A percentile compares a stretch with the other conserved stretches of the same genome.
These are phyloP conservation scores for Fusarium beomiforme DNA, from an alignment of 2,329 filamentous ascomycete genomes.

Conservation along the genomic window DNA sequence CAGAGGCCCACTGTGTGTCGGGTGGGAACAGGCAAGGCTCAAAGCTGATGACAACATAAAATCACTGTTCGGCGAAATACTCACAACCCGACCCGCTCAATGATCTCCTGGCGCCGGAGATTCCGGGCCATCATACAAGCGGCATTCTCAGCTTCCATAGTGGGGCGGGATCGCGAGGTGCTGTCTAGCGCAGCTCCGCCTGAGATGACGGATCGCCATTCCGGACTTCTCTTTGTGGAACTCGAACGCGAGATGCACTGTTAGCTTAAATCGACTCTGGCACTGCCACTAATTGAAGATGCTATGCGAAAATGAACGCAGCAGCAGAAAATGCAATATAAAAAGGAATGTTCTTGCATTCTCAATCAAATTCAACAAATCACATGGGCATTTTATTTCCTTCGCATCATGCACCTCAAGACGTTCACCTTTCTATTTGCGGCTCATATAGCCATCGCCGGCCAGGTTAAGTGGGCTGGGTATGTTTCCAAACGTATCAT, in stretches of 20 bases:
- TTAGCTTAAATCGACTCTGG: neutral
- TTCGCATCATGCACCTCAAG: neutral
- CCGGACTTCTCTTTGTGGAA: neutral
- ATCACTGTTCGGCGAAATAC: rapidly evolving
- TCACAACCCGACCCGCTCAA: neutral
- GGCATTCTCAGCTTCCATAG: neutral
- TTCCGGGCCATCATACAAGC: neutral
- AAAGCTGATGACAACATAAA: too few species aligned
- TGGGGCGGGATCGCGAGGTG: neutral
- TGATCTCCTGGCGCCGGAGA: neutral
- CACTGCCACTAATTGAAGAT: neutral
- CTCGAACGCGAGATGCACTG: neutral
- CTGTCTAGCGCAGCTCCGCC: neutral
- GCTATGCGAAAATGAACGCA: neutral
- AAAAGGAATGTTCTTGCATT: neutral
- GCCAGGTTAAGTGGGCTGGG: neutral
- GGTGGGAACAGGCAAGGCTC: neutral
- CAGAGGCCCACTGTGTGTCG: neutral
- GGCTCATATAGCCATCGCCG: neutral
- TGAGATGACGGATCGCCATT: neutral
- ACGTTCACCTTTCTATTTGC: neutral
- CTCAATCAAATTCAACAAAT: too few species aligned
- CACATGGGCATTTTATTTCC: too few species aligned
- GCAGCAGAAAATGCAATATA: neutral
- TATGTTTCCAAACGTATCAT: neutral